Conservation (phyloP, 2,329 filamentous ascomycete genomes). For the Fusarium citri region DNA sequence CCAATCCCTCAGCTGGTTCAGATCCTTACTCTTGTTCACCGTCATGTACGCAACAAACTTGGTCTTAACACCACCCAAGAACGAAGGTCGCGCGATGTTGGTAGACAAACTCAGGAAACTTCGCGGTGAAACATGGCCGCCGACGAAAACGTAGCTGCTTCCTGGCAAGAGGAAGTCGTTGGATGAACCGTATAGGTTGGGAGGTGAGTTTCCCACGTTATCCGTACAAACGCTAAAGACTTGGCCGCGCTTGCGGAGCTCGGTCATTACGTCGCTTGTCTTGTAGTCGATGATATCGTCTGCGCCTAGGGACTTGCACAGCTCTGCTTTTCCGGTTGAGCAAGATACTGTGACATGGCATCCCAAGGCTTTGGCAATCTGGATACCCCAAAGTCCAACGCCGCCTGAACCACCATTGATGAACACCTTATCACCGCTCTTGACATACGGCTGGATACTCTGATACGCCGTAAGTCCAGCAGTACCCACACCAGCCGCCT, state of each 20-base stretch:
- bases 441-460: constrained; percentile 59
- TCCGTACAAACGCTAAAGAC: constrained; percentile 67
- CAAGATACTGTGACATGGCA: constrained; percentile 71
- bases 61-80: constrained; percentile 56
- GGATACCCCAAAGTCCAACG: constrained; percentile 70
- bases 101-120: constrained; percentile 41
- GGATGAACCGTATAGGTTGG: constrained; percentile 64
- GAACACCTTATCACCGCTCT: constrained; percentile 67
- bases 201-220: constrained; percentile 64
- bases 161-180: constrained; percentile 61
- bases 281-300: constrained; percentile 75
- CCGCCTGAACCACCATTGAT: constrained; percentile 76
- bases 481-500: constrained; percentile 58
- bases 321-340: constrained; percentile 67
- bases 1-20: constrained; percentile 65
- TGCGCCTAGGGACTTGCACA: constrained; percentile 70
- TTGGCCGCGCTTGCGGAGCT: constrained; percentile 59
- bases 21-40: constrained; percentile 57
- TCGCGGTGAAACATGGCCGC: constrained; percentile 51
- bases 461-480: constrained; percentile 63
- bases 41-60: constrained; percentile 56
- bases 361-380: constrained; percentile 72
- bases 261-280: constrained; percentile 58
- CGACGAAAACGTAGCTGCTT: constrained; percentile 65
- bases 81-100: constrained; percentile 48